Percentiles rank a stretch among this genome's conserved stretches.
Conservation (phyloP, 331 rosid species). For the Pyracantha coccinea region DNA sequence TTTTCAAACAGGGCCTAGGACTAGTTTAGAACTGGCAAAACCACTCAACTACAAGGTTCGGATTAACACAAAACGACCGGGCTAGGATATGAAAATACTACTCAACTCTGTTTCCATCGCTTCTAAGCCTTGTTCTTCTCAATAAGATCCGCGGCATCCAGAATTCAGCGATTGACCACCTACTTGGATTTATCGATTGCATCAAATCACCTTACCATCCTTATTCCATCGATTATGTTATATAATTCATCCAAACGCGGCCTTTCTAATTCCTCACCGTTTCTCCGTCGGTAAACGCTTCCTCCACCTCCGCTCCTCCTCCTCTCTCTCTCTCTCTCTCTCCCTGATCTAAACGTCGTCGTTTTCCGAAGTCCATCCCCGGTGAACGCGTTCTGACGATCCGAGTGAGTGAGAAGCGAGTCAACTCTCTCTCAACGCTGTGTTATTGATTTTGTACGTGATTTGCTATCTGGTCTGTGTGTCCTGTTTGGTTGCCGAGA, state of each 20-base stretch:
- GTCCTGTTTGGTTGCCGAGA: slow-evolving; percentile 14
- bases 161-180: slow-evolving; percentile 14
- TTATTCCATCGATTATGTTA: background rate
- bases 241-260: slow-evolving; percentile 9
- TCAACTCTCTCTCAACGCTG: background rate
- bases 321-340: slow-evolving; percentile 13
- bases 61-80: slow-evolving; percentile 11
- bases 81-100: background rate
- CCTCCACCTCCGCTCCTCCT: background rate
- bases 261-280: slow-evolving; percentile 10
- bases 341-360: slow-evolving; percentile 1
- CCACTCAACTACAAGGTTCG: background rate
- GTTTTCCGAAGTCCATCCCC: background rate
- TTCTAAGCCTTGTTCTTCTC: slow-evolving; percentile 36
- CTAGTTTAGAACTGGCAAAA: background rate
- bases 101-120: background rate
- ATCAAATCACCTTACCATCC: background rate
- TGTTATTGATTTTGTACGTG: background rate
- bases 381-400: background rate
- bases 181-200: background rate
- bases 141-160: slow-evolving; percentile 66
- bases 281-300: background rate
- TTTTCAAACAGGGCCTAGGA: too few relatives aligned
- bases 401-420: background rate
- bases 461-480: background rate